Percentiles rank a stretch among this genome's conserved stretches.
phyloP scores from a whole-genome alignment of 495 filamentous ascomycete genomes.

The Penicillium malachiteum region DNA sequence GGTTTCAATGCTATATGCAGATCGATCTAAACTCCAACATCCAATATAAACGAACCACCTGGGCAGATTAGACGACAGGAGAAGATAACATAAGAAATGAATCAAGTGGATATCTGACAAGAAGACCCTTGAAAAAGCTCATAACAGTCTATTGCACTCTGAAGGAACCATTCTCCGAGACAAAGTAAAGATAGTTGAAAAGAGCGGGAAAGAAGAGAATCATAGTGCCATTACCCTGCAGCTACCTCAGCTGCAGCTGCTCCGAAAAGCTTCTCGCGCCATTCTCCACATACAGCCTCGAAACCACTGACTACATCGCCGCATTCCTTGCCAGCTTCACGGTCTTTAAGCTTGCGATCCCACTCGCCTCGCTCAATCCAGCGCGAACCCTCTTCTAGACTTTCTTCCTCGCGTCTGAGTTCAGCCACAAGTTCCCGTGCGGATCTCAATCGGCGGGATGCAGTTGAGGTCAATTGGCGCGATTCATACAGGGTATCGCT shows the following conservation, averaged over 20 bases:
- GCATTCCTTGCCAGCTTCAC: constrained; percentile 78
- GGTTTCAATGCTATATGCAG: constrained; percentile 2
- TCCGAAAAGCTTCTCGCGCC: constrained; percentile 56
- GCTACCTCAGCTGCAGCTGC: constrained; percentile 38
- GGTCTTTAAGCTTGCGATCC: constrained; percentile 67
- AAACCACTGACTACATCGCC: constrained; percentile 88
- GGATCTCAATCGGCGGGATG: constrained; percentile 69
- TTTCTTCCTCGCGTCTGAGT: constrained; percentile 76
- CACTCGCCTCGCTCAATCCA: constrained; percentile 82
- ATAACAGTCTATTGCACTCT: constrained; percentile 19
- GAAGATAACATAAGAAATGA: constrained; percentile 7
- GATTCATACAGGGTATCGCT: constrained; percentile 94
- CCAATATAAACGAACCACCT: constrained; percentile 1
- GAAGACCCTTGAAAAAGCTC: constrained; percentile 2
- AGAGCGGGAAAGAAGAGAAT: background rate
- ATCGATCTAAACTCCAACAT: background rate
- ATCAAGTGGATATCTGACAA: constrained; percentile 30
- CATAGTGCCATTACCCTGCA: constrained; percentile 28
- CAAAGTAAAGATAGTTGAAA: constrained; percentile 1
- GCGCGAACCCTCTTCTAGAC: constrained; percentile 71
- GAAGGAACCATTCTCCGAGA: background rate
- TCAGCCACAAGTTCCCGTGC: constrained; percentile 81
- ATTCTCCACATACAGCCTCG: constrained; percentile 74
- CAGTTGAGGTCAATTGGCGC: constrained; percentile 79
- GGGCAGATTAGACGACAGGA: background rate